A percentile compares a stretch with the other conserved stretches of the same genome.
phyloP scores from a whole-genome alignment of 495 filamentous ascomycete species.

The Clavariopsis aquatica region DNA sequence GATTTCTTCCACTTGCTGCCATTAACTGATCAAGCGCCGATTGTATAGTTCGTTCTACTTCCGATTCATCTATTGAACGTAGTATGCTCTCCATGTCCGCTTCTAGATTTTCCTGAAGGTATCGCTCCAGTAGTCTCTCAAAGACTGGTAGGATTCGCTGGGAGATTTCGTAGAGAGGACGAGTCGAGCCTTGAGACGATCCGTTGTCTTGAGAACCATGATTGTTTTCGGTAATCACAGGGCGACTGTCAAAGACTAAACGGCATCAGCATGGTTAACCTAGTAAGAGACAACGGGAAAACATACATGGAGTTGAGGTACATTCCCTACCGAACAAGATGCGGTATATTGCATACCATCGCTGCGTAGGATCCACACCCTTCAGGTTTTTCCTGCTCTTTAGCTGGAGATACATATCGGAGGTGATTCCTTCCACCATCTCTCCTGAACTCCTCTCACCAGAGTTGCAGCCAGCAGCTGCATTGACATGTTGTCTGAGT shows the following conservation, averaged over 20 bases:
- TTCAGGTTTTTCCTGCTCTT: background rate
- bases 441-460: background rate
- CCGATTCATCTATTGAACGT: background rate
- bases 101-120: background rate
- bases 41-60: background rate
- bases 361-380: background rate
- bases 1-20: background rate
- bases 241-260: background rate
- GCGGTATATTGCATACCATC: background rate
- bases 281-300: background rate
- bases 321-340: background rate
- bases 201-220: background rate
- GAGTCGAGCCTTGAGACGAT: background rate
- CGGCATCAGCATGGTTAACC: background rate
- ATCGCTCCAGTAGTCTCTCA: background rate
- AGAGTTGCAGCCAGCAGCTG: background rate
- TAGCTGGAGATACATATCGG: background rate
- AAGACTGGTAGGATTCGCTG: background rate
- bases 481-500: background rate
- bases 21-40: background rate
- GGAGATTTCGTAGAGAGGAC: background rate
- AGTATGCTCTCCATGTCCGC: background rate
- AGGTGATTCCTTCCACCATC: background rate
- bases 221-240: background rate
- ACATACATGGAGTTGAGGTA: background rate